Evolutionary conservation across 129 eudicot species (phyloP).

Genomic region (Pseudognaphalium luteoalbum): DNA sequence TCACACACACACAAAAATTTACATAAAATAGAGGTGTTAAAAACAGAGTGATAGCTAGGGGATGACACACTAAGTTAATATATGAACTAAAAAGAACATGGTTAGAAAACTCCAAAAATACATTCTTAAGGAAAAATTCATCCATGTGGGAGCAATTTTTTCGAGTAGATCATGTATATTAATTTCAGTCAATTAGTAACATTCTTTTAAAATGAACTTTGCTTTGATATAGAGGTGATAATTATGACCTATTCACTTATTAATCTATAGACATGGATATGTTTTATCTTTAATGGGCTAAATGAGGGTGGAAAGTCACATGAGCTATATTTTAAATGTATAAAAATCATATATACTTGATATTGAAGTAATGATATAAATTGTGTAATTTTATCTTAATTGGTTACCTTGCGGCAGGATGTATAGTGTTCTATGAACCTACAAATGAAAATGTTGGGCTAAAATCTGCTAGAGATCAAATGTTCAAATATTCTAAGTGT

Average conservation of each 20-base stretch:
- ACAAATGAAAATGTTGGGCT: too few species aligned
- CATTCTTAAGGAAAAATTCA: slow-evolving; percentile 75
- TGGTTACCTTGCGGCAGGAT: too few species aligned
- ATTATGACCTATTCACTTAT: not conserved
- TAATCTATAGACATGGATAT: not conserved
- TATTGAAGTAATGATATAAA: not conserved
- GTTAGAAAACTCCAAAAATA: too few species aligned
- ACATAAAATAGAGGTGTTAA: too few species aligned
- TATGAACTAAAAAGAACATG: too few species aligned
- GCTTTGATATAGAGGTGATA: not conserved
- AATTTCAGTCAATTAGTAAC: slow-evolving; percentile 17
- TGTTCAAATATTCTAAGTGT: too few species aligned
- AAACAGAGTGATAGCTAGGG: too few species aligned
- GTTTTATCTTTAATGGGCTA: not conserved
- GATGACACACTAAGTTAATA: too few species aligned
- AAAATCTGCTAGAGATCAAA: too few species aligned
- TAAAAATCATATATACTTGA: not conserved
- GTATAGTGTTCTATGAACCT: too few species aligned
- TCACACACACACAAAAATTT: too few species aligned
- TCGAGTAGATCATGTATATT: slow-evolving; percentile 51
- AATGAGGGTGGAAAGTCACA: not conserved
- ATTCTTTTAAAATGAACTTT: not conserved
- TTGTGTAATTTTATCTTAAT: too few species aligned
- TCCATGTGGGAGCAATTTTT: slow-evolving; percentile 73
- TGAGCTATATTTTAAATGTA: not conserved